Conservation (phyloP, 2,329 filamentous ascomycete species). For the Pseudopithomyces maydicus region DNA sequence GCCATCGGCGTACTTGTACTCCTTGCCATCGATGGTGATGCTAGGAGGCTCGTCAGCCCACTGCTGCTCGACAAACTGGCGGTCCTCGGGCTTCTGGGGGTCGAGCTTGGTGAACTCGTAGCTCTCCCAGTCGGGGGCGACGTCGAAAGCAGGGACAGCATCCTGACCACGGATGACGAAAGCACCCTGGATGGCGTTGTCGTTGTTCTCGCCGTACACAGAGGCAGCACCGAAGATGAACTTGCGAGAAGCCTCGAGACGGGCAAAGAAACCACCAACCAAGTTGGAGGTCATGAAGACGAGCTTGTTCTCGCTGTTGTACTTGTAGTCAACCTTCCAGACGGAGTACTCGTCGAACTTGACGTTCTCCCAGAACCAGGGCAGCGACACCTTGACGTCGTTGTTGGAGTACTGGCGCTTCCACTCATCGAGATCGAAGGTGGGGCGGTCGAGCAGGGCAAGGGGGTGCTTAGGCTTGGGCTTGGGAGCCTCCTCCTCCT, state of each 20-base stretch:
- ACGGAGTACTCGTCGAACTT: conserved; percentile 95
- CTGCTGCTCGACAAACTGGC: conserved; percentile 80
- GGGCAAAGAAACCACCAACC: conserved; percentile 95
- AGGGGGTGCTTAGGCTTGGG: conserved; percentile 98
- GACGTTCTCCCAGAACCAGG: conserved; percentile 98
- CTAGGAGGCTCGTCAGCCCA: conserved; percentile 84
- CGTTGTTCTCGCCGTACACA: conserved; percentile 87
- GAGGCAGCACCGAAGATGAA: conserved; percentile 91
- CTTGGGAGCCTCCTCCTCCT: conserved; percentile 66
- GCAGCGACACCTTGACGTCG: conserved; percentile 79
- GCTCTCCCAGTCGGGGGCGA: conserved; percentile 96
- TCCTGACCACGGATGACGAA: conserved; percentile 96
- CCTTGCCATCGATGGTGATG: conserved; percentile 80
- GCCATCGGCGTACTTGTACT: conserved; percentile 84
- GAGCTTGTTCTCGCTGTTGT: conserved; percentile 96
- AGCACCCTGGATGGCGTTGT: conserved; percentile 89
- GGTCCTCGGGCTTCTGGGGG: conserved; percentile 81
- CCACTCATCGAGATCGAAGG: conserved; percentile 90
- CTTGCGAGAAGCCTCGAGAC: conserved; percentile 97
- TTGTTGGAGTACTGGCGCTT: conserved; percentile 99
- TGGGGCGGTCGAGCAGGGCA: conserved; percentile 79
- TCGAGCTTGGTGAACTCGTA: conserved; percentile 98
- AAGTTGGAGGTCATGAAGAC: conserved; percentile 99
- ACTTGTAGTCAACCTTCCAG: conserved; percentile 97
- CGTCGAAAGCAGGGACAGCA: conserved; percentile 83